Conservation (phyloP, 495 filamentous ascomycete genomes). For the Penicillium turbatum region DNA sequence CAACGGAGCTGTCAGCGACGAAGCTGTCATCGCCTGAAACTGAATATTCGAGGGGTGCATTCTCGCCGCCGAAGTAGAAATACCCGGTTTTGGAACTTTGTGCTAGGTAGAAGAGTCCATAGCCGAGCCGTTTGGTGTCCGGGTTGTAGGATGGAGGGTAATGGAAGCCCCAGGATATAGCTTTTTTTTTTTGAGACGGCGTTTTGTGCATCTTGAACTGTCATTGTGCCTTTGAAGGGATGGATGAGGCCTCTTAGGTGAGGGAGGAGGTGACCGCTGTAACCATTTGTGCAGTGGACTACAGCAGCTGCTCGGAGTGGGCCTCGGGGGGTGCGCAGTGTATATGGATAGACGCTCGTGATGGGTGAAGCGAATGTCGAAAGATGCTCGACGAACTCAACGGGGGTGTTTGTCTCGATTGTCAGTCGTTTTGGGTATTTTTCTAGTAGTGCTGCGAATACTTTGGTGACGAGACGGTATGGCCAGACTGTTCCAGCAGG, state of each 20-base stretch:
- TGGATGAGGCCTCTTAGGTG: slow-evolving; percentile 64
- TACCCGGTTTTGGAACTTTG: slow-evolving; percentile 53
- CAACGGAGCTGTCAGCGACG: slow-evolving; percentile 28
- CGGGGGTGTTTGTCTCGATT: slow-evolving; percentile 74
- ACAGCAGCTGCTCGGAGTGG: slow-evolving; percentile 52
- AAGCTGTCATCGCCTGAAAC: slow-evolving; percentile 52
- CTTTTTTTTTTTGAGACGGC: slow-evolving; percentile 23
- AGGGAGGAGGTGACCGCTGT: slow-evolving; percentile 71
- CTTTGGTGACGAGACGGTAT: slow-evolving; percentile 69
- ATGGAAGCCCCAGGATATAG: slow-evolving; percentile 35
- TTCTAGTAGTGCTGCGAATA: slow-evolving; percentile 55
- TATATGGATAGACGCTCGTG: slow-evolving; percentile 15
- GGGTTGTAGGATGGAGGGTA: slow-evolving; percentile 22
- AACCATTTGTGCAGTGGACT: slow-evolving; percentile 73
- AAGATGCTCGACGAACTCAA: slow-evolving; percentile 32
- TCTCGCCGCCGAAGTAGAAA: slow-evolving; percentile 49
- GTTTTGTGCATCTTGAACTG: slow-evolving; percentile 54
- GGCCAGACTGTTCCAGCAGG: slow-evolving; percentile 63
- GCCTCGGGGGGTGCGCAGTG: slow-evolving; percentile 62
- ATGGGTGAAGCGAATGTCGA: slow-evolving; percentile 7
- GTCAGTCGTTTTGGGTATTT: slow-evolving; percentile 50
- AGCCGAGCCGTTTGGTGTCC: slow-evolving; percentile 38
- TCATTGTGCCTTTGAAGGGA: slow-evolving; percentile 74
- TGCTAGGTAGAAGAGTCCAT: slow-evolving; percentile 72
- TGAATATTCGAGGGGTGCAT: slow-evolving; percentile 60